Evolutionary conservation across 257 asterid genomes (phyloP).

Genomic region (Ocimum tenuiflorum): DNA sequence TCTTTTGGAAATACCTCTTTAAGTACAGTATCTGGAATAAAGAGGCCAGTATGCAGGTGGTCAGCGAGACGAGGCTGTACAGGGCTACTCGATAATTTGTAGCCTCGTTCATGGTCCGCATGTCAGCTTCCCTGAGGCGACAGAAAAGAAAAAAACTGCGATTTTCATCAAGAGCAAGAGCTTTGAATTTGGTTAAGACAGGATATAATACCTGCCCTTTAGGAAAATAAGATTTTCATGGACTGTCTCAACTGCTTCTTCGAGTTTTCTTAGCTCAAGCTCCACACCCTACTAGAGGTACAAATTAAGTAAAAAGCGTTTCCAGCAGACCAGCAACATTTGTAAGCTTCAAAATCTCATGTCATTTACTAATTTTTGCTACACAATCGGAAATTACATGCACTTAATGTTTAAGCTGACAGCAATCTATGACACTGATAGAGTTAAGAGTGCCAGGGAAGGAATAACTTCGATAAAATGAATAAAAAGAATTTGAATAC

Average conservation of each 20-base stretch:
- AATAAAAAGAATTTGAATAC: too few relatives aligned
- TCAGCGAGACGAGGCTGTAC: slow-evolving; percentile 72
- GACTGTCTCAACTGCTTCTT: slow-evolving; percentile 83
- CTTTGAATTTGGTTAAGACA: neutral
- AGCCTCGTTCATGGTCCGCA: slow-evolving; percentile 56
- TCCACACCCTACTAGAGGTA: slow-evolving; percentile 63
- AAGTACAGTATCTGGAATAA: slow-evolving; percentile 49
- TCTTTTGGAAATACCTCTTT: slow-evolving; percentile 72
- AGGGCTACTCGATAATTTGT: slow-evolving; percentile 70
- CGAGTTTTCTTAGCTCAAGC: slow-evolving; percentile 86
- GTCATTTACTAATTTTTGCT: neutral
- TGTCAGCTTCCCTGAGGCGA: slow-evolving; percentile 63
- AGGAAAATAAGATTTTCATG: slow-evolving; percentile 73
- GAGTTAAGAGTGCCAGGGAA: too few relatives aligned
- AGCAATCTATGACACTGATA: neutral
- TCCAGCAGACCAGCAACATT: neutral
- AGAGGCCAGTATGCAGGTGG: slow-evolving; percentile 55
- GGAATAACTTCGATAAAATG: too few relatives aligned
- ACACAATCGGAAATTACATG: neutral
- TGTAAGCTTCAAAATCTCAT: neutral
- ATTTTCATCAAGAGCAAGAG: neutral
- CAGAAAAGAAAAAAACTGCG: slow-evolving; percentile 2
- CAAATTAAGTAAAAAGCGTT: slow-evolving; percentile 12
- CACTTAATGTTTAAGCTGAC: neutral
- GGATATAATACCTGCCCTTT: slow-evolving; percentile 47